Conservation (phyloP, 495 filamentous ascomycete genomes). For the Talaromyces ruber region DNA sequence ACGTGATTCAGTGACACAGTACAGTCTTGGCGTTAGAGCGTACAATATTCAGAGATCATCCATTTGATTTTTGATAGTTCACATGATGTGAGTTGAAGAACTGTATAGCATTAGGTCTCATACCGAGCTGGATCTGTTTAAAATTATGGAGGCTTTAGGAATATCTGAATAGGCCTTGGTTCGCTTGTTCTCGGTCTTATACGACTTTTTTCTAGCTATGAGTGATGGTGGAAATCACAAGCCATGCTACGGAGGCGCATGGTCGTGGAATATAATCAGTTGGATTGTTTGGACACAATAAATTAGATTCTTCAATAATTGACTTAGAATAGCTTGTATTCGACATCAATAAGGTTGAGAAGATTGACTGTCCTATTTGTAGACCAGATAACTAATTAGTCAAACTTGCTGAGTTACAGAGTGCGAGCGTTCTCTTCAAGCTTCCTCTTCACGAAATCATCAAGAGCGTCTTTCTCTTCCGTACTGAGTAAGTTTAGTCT, state of each 20-base stretch:
- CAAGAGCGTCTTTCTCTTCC: constrained; percentile 10
- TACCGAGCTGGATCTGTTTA: no score
- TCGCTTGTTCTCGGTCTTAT: not conserved
- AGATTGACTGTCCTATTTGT: not conserved
- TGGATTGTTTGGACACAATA: not conserved
- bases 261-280: not conserved
- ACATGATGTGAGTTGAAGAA: not conserved
- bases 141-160: not conserved
- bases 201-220: not conserved
- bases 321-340: no score
- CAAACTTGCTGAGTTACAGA: not conserved
- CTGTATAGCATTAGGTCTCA: no score
- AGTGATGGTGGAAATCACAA: not conserved
- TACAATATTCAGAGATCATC: not conserved
- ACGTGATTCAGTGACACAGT: no score
- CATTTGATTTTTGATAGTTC: not conserved
- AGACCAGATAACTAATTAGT: no score
- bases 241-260: not conserved
- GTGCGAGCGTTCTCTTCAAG: constrained; percentile 1
- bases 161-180: not conserved
- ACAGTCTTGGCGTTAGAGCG: not conserved
- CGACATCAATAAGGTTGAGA: no score
- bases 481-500: constrained; percentile 3
- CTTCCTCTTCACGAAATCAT: constrained; percentile 9
- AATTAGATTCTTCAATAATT: no score